Evolutionary conservation across 495 filamentous ascomycete species (phyloP).

Genomic region (Halenospora varia): DNA sequence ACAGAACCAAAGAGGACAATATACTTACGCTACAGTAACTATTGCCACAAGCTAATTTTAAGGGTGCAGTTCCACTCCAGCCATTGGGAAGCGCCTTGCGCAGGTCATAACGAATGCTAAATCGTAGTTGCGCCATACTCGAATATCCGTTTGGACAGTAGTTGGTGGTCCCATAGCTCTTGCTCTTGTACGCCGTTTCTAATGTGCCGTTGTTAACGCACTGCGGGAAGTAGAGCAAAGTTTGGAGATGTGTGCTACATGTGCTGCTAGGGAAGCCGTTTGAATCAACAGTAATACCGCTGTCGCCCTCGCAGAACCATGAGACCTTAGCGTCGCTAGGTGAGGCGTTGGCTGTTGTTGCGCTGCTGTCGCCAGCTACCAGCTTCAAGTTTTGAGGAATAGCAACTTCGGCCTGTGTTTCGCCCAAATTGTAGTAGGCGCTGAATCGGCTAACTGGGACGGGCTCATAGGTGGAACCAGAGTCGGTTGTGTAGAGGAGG

Average conservation of each 20-base stretch:
- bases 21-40: too few species aligned
- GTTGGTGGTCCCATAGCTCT: constrained; percentile 6
- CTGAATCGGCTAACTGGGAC: constrained; percentile 21
- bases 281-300: background rate
- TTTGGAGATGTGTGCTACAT: constrained; percentile 47
- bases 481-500: constrained; percentile 19
- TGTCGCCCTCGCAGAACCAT: constrained; percentile 27
- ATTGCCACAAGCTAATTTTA: constrained; percentile 25
- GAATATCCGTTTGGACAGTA: constrained; percentile 24
- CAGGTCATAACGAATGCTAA: constrained; percentile 30
- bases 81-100: constrained; percentile 23
- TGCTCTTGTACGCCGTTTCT: constrained; percentile 21
- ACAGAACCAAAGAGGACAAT: too few species aligned
- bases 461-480: constrained; percentile 17
- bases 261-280: constrained; percentile 35
- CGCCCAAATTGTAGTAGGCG: constrained; percentile 22
- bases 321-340: constrained; percentile 6
- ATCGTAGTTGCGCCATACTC: constrained; percentile 28
- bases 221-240: constrained; percentile 39
- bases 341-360: constrained; percentile 13
- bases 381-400: constrained; percentile 26
- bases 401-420: constrained; percentile 21
- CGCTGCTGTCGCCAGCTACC: constrained; percentile 21
- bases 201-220: constrained; percentile 27
- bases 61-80: constrained; percentile 26